Base-by-base conservation (phyloP, 805 yeast species). In the Pichia thaimueangensis region DNA sequence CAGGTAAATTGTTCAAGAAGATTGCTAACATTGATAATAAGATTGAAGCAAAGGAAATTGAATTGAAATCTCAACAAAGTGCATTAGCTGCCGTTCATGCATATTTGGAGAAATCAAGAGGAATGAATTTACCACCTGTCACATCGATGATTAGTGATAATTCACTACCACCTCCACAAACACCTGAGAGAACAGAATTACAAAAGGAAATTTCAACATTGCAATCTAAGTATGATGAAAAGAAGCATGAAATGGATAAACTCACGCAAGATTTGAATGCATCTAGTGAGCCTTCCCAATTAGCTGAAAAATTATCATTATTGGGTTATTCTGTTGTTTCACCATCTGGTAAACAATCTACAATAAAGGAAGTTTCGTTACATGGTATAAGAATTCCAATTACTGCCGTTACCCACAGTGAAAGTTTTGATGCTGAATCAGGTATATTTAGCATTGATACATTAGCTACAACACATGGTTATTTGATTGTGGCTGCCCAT, bases 401-500 rank as follows among this genome's bases (percentile, higher is more conserved):
- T 11, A n/a, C 35, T 24, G 33, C 47, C 10, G 22, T 42, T 1
- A 31, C 13, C 13, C 15, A 34, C 13, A 41, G 34, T 31, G 44
- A 40, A 22, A 24, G 34, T 21, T 40, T 31, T 38, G 42, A 43
- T 32, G 27, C 42, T 4, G 31, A 22, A 22, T 35, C 46, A 3
- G 41, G 39, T 13, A 27, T 23, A 3, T 35, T 32, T 17, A 24
- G 30, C 9, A 13, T 42, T 8, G 45, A 42, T 38, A 35, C n/a
- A 8, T 19, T 39, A 6, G 22, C 29, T 22, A 29, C 28, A 20
- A 51, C 54, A 10, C 52, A 65, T 23, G 67, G 69, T 10, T 55
- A 60, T 52, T 56, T 51, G 19, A 45, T 72, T 30, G 59, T 67
- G 13, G 61, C 70, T 17, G 12, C 57, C 27, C 44, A 43, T 11